Base-by-base conservation (phyloP, 2,329 filamentous ascomycete species). In the Alternaria infectoria region DNA sequence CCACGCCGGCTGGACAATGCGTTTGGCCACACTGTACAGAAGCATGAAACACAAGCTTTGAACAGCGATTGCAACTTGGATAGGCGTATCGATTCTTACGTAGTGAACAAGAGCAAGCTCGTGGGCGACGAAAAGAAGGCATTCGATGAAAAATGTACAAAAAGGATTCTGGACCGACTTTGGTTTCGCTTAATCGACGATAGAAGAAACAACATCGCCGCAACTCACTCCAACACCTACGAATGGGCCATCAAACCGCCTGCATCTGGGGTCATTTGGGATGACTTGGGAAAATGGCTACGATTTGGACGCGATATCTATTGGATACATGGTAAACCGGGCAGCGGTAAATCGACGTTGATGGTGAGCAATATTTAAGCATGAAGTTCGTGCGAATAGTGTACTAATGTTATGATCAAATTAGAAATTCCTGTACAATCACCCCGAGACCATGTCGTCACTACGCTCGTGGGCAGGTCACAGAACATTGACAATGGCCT, bases 301-400 rank as follows among this genome's bases (percentile, higher is more conserved):
- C 30, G 30, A 25, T 43, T 7, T 11, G 55, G 45, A 28, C 12
- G 9, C 19, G 30, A 21, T 2, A 50, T 57, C n/a, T 57, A 51
- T 23, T 58, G 55, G 55, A 51, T 50, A 19, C 26, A 17, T 28
- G 55, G 55, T 10, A 58, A 58, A 5, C 55, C 55, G 2, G 55
- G 55, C 13, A 58, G 55, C 46, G 55, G 55, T 5, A 58, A 58
- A 15, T 58, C 55, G 6, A 58, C 45, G 5, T n/a, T 57, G 21
- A 57, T 57, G 55, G 44, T 23, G 6, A 46, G 44, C 26, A 28
- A 28, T 28, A 28, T 28, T 28, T 28, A 28, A 28, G 26, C 26
- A 28, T 28, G 26, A 28, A 28, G 26, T 28, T 28, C 26, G 26
- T 28, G 26, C 26, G 26, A 28, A 28, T 28, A 28, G 26, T 28